phyloP scores from a whole-genome alignment of 2,329 filamentous ascomycete species.

The Botrytis porri region DNA sequence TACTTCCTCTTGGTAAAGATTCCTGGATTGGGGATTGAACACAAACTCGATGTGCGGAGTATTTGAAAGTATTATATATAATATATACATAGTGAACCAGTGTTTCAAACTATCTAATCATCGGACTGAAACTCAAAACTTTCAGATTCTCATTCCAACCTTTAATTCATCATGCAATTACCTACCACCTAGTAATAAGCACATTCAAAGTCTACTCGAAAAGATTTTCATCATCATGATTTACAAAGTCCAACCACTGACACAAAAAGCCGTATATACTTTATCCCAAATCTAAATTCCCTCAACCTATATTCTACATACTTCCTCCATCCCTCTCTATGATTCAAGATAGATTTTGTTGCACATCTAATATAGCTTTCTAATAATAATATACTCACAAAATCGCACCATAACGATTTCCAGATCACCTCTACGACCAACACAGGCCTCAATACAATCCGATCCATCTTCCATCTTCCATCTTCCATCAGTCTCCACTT shows the following conservation, averaged over 20 bases:
- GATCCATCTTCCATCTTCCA: neutral
- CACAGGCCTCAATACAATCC: neutral
- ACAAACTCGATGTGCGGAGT: neutral
- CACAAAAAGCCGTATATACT: neutral
- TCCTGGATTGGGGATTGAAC: neutral
- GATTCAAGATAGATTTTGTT: neutral
- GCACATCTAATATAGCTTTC: conserved; percentile 8
- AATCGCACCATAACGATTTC: neutral
- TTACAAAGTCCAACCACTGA: neutral
- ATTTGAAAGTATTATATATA: neutral
- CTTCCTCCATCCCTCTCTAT: neutral
- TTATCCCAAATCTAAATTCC: neutral
- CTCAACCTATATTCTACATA: neutral
- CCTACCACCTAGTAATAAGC: neutral
- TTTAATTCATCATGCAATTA: neutral
- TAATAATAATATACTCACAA: neutral
- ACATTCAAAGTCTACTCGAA: neutral
- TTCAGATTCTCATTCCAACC: neutral
- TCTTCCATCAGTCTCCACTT: neutral
- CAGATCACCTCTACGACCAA: neutral
- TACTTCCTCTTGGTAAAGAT: neutral
- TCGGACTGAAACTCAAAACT: neutral
- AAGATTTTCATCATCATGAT: neutral
- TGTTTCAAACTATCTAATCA: neutral
- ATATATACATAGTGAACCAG: neutral